Evolutionary conservation across 2,329 filamentous ascomycete species (phyloP).

Genomic region (Cladophialophora chaetospira): DNA sequence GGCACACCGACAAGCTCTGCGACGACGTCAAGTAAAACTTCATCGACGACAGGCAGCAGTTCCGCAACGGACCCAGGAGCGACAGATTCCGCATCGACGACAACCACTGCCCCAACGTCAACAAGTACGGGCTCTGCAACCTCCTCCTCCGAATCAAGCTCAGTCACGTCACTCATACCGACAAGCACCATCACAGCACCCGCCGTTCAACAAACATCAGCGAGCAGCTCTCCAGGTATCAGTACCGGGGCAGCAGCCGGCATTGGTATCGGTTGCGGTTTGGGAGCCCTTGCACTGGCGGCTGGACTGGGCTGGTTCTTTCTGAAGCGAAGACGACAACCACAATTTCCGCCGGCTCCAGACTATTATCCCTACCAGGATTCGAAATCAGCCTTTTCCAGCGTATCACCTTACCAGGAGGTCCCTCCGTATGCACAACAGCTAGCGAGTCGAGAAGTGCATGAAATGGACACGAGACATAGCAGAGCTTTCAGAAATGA

Average conservation of each 20-base stretch:
- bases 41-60: neutral
- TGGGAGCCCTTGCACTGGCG: neutral
- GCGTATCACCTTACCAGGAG: neutral
- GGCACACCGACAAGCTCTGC: neutral
- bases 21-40: neutral
- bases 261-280: neutral
- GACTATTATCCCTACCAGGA: neutral
- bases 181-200: neutral
- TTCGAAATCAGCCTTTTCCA: neutral
- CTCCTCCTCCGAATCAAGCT: no score
- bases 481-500: slow-evolving; percentile 2
- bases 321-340: neutral
- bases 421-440: slow-evolving; percentile 4
- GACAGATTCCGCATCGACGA: neutral
- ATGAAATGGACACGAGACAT: slow-evolving; percentile 9
- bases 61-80: no score
- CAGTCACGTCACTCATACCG: no score
- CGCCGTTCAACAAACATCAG: neutral
- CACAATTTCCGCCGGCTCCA: neutral
- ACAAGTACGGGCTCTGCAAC: neutral
- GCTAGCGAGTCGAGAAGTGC: slow-evolving; percentile 8
- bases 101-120: neutral
- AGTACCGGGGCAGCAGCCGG: neutral
- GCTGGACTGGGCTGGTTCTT: neutral
- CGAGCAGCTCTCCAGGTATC: neutral